Evolutionary conservation across 1,139 yeast genomes (phyloP), one percentile per base, ranked within the genome.

Genomic region (Kluyveromyces sp.): DNA sequence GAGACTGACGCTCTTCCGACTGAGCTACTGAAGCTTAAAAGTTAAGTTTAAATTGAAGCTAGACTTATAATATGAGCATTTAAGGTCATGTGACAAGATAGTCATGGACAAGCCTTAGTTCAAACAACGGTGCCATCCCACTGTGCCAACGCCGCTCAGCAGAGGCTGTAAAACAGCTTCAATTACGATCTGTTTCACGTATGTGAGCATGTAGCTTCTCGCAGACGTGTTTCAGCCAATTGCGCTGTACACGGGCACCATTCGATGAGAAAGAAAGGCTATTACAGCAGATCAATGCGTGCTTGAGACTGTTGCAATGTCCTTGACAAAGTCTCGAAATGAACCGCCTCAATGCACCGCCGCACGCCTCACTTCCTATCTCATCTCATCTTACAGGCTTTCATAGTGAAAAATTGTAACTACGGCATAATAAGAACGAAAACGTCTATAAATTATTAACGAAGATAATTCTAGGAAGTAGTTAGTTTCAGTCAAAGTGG

Each of bases 1-100:
- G 70, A 66, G 70, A 66, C 70, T 66, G 70, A 66, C 70, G 70
- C 70, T 66, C 70, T 66, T 60, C 70, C 70, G 64, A 66, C 70
- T 66, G 69, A 64, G 69, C 69, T 64, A 65, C 67, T 57, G 67
- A 57, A 63, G 69, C 69, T 34, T 9, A 12, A 3, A 12, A 36
- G 8, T 20, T 31, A 13, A 7, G 25, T 18, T 3, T 25, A 3
- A 3, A 37, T 9, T 16, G 8, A 19, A 22, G 6, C 16, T n/a
- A 17, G 11, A 25, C 15, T 9, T 15, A 11, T 4, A 26, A 12
- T 26, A 9, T n/a, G n/a, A n/a, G n/a, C 29, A 12, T 26, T 9
- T 9, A 12, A 9, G 29, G 12, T 26, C 33, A 31, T n/a, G 33
- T 12, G 33, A 15, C 13, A 8, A n/a, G 8, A 31, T 31, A 15